A percentile compares a stretch with the other conserved stretches of the same genome.
Conservation (phyloP, 2,329 filamentous ascomycete species). For the Emydomyces testavorans region DNA sequence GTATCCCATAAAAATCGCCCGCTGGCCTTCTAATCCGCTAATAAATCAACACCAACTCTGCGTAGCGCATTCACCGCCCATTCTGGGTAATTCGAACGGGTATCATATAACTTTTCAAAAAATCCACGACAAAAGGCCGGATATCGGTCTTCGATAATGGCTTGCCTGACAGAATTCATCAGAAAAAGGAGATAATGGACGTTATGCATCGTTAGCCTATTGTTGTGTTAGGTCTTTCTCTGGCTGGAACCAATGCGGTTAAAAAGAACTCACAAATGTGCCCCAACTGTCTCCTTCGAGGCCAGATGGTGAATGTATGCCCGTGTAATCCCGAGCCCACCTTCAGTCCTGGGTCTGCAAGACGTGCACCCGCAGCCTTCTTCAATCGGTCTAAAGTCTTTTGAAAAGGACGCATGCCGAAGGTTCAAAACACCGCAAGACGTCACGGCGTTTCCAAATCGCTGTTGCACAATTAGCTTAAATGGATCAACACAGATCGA, state of each 20-base stretch:
- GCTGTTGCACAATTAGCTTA: constrained; percentile 27
- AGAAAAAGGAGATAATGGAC: constrained; percentile 82
- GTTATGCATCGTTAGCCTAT: constrained; percentile 80
- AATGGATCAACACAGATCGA: neutral
- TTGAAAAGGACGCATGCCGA: constrained; percentile 59
- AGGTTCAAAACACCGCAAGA: constrained; percentile 71
- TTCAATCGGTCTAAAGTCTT: constrained; percentile 76
- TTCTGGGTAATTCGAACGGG: constrained; percentile 56
- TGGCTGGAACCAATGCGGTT: neutral
- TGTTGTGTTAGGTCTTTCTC: neutral
- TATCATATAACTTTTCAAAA: constrained; percentile 61
- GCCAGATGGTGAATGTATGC: constrained; percentile 87
- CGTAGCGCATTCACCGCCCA: constrained; percentile 77
- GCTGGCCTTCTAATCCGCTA: constrained; percentile 26
- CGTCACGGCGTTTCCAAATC: constrained; percentile 91
- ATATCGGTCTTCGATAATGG: constrained; percentile 71
- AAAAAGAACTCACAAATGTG: constrained; percentile 45
- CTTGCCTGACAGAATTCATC: constrained; percentile 62
- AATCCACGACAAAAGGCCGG: constrained; percentile 67
- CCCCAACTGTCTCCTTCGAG: constrained; percentile 88
- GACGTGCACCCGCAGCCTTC: constrained; percentile 68
- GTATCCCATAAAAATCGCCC: neutral
- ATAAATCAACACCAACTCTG: constrained; percentile 67
- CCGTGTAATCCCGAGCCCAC: constrained; percentile 68
- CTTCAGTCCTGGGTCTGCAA: constrained; percentile 56